Conservation (phyloP, 495 filamentous ascomycete species). For the Immersiella caudata region DNA sequence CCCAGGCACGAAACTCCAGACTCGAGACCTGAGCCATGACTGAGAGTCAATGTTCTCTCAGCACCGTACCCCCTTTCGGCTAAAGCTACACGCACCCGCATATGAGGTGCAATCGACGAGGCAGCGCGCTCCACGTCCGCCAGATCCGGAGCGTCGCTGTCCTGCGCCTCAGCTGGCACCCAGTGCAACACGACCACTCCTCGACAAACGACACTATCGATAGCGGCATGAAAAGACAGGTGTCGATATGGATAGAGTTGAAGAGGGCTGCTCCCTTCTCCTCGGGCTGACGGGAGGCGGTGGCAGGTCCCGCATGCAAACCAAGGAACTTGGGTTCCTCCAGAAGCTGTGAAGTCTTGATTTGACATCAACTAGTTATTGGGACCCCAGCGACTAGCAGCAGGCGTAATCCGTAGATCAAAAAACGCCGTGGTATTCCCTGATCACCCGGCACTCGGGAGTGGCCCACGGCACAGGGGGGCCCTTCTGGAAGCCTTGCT, state of each 20-base stretch:
- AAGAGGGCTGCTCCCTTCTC: neutral
- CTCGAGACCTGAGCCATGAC: neutral
- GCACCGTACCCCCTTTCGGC: conserved; percentile 5
- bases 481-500: conserved; percentile 17
- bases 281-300: no score
- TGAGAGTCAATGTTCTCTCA: neutral
- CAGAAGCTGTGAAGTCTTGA: neutral
- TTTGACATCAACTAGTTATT: neutral
- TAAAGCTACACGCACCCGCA: conserved; percentile 9
- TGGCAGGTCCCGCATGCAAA: no score
- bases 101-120: conserved; percentile 6
- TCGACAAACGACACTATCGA: neutral
- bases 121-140: conserved; percentile 1
- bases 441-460: conserved; percentile 17
- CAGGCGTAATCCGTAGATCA: neutral
- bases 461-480: conserved; percentile 2
- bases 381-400: neutral
- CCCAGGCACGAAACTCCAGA: conserved; percentile 4
- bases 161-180: neutral
- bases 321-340: no score
- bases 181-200: neutral
- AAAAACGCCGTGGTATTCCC: neutral
- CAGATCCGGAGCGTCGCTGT: neutral
- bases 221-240: neutral
- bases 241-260: neutral